Base-by-base conservation (phyloP, 1,284 basidiomycete species). In the Pseudozyma thailandica region DNA sequence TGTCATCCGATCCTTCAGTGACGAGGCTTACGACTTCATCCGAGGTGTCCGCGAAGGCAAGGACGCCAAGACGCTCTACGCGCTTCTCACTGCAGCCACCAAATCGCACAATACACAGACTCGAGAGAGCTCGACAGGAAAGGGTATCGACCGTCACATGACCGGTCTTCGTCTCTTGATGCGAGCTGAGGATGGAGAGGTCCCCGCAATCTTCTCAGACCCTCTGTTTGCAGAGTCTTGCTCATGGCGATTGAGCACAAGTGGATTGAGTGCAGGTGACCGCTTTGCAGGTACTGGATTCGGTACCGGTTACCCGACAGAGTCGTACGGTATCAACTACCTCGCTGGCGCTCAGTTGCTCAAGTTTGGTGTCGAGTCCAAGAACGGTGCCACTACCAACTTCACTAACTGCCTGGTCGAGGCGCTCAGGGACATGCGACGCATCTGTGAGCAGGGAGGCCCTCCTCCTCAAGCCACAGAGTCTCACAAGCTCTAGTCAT, bases 331-430 rank as follows among this genome's bases (percentile, higher is more conserved):
- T 12, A 77, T 73, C 60, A 78, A 77, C 57, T 72, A 98, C 83
- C 87, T 97, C 65, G 89, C 91, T 57, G 93, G 90, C 16, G 88
- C 90, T 15, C 85, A 90, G 52, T 85, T 90, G 66, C 88, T 98
- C 84, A 96, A 94, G 84, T 95, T 98, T 84, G 95, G 95, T 2
- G 90, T 98, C 80, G 94, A 98, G 84, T 92, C 90, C 54, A 98
- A 98, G 84, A 81, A 85, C 31, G 94, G 92, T 25, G 91, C 91
- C 26, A 94, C 93, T 10, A 85, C 86, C 10, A 60, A 70, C 25
- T 92, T 96, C 83, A 89, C 91, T 77, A 78, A 86, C 60, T 87
- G 88, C 44, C 84, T 97, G 49, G 84, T 85, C n/a, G 85, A 88
- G 58, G 89, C 91, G 16, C 84, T 98, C 70, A 81, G 86, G 56